These are phyloP conservation scores for Cladosporium sp. DNA, from an alignment of 2,329 filamentous ascomycete genomes.

Conservation along the genomic window DNA sequence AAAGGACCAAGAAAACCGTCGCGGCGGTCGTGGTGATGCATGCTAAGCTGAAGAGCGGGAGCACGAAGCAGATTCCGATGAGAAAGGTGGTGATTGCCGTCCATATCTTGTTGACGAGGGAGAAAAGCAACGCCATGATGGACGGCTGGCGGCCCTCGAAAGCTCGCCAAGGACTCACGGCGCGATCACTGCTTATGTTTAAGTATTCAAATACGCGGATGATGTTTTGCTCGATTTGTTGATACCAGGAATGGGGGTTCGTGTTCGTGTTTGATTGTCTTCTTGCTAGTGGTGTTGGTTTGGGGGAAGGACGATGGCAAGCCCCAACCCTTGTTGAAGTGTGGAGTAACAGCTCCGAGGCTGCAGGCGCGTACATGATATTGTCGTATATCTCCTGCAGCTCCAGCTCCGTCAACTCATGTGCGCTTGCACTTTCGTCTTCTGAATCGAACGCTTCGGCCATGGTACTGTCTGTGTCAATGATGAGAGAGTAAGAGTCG, in stretches of 20 bases:
- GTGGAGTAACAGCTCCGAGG: no score
- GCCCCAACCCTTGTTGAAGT: no score
- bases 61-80: background rate
- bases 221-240: no score
- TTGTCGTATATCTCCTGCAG: background rate
- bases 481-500: no score
- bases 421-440: background rate
- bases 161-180: background rate
- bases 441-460: background rate
- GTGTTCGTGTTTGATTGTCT: no score
- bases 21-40: constrained; percentile 1
- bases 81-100: background rate
- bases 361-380: background rate
- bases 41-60: background rate
- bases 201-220: no score
- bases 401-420: background rate
- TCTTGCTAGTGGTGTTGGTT: no score
- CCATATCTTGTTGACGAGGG: background rate
- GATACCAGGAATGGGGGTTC: no score
- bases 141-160: background rate
- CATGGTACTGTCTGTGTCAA: no score
- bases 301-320: no score
- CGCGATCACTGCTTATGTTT: no score
- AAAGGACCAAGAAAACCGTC: background rate
- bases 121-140: background rate